Evolutionary conservation across 208 protist species (phyloP), one percentile per base, ranked within the genome.

Genomic region (Leptomonas seymouri): DNA sequence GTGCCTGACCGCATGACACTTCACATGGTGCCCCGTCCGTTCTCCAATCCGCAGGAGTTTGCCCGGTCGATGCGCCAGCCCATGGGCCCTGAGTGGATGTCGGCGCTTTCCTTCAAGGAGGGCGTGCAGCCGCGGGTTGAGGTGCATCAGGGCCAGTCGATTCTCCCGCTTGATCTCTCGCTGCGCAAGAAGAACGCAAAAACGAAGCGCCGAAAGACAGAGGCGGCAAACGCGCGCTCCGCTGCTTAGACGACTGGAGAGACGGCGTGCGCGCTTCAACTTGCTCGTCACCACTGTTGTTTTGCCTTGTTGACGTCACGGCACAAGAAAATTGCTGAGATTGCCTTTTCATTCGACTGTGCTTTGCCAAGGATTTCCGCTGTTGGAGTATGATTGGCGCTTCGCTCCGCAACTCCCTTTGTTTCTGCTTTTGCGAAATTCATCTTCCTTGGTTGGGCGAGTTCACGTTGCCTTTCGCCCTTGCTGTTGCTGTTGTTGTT

Each of bases 11-110:
- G 93, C 54, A 95, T 95, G 87, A 80, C 81, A 42, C 64, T 97
- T 63, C 88, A 94, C 67, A 98, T 96, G 91, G 84, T 97, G n/a
- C 94, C 94, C 0, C 78, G 90, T 0, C 91, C 92, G n/a, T 98
- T 96, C 78, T 87, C 83, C 50, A 97, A 94, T 56, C 84, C 90
- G 28, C 76, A 88, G 61, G 89, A 98, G 81, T 98, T 96, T 70
- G 86, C 91, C 7, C 82, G 89, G 20, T 97, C 92, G 1, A 90
- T 98, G 87, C 89, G 92, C 15, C 89, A 96, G 62, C 94, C 92
- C 5, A 67, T 93, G 44, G 94, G 92, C 0, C 88, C 90, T 0
- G 94, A 98, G 72, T 97, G 93, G 89, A 96, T 82, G 69, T 88
- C 90, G 1, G 85, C 93, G 6, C 56, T 94, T 20, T 64, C 73